Evolutionary conservation across 495 filamentous ascomycete genomes (phyloP).

Genomic region (Trichoderma parareesei): DNA sequence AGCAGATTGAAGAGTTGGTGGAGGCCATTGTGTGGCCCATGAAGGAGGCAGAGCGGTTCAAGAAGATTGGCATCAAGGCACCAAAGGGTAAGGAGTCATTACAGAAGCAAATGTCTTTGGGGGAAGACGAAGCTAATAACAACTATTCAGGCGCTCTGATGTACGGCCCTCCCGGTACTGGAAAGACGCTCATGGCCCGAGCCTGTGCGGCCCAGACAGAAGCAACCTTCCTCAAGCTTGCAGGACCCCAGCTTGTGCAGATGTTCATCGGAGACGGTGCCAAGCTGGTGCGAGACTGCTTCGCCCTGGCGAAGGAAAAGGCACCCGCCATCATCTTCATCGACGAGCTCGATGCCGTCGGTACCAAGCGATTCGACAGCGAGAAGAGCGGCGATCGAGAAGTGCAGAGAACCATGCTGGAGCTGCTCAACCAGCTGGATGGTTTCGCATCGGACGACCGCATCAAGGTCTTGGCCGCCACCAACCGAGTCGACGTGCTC

Average conservation of each 20-base stretch:
- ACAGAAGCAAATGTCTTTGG: not conserved
- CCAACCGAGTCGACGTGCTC: conserved; percentile 95
- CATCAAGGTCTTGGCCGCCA: conserved; percentile 97
- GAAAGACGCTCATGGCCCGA: conserved; percentile 93
- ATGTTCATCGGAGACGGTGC: conserved; percentile 99
- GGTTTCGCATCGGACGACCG: conserved; percentile 98
- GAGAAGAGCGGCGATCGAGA: conserved; percentile 98
- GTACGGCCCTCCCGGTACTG: conserved; percentile 96
- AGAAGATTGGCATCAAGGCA: conserved; percentile 99
- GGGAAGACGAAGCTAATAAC: not conserved
- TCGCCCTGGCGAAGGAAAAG: conserved; percentile 96
- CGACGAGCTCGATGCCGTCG: conserved; percentile 93
- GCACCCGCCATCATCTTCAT: conserved; percentile 99
- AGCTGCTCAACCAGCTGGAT: conserved; percentile 97
- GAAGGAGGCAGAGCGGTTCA: conserved; percentile 98
- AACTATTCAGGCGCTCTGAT: conserved; percentile 71
- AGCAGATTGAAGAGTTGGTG: conserved; percentile 99
- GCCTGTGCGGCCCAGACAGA: conserved; percentile 97
- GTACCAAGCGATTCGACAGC: conserved; percentile 97
- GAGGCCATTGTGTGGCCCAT: conserved; percentile 99
- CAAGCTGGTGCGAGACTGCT: conserved; percentile 95
- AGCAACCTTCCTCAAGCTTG: conserved; percentile 97
- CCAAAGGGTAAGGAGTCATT: conserved; percentile 68
- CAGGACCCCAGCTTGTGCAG: conserved; percentile 96
- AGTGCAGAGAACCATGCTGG: conserved; percentile 98